Evolutionary conservation across 2,329 filamentous ascomycete species (phyloP), one percentile per base, ranked within the genome.

Genomic region (Parasarocladium wereldwijsianum): DNA sequence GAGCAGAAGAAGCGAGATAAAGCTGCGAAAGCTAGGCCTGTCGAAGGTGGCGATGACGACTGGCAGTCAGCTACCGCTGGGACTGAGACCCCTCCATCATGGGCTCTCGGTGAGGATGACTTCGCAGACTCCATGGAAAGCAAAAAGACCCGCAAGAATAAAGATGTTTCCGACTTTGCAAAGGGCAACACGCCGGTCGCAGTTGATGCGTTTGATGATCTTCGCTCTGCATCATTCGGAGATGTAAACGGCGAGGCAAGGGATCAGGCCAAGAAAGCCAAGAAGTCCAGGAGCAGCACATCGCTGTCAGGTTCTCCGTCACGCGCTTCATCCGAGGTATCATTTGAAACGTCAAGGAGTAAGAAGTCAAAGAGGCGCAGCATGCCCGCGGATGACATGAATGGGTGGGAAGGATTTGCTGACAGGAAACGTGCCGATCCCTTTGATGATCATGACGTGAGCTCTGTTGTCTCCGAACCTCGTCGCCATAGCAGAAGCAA

Each of bases 391-490:
- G 58, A 50, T 32, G 54, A 48, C 32, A 51, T 40, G 36, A 50
- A 41, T 9, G 40, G 43, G 8, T 31, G 40, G 14, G 47, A 52
- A 35, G 48, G 52, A 28, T 50, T 54, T 17, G 49, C 55, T 18
- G 51, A 61, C 43, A 50, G 49, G 37, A 49, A 44, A 25, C 49
- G 46, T 4, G 28, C 24, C n/a, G 54, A 55, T n/a, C 45, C 42
- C 2, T 58, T 54, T 32, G 52, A 60, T 16, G 57, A 64, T 33
- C 55, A 55, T n/a, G 62, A 65, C 23, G 54, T 60, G 13, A 57
- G 52, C 35, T 69, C 64, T 18, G 54, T 64, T 9, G 55, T 63
- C 5, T 68, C 66, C 5, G 61, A 60, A 29, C 50, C 54, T 22
- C 50, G 50, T 13, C 40, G 43, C 11, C 45, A 53, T 11, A 48